A percentile compares a stretch with the other conserved stretches of the same genome.
These are phyloP conservation scores for Torulaspora pretoriensis DNA, from an alignment of 1,139 yeast genomes.

Conservation along the genomic window DNA sequence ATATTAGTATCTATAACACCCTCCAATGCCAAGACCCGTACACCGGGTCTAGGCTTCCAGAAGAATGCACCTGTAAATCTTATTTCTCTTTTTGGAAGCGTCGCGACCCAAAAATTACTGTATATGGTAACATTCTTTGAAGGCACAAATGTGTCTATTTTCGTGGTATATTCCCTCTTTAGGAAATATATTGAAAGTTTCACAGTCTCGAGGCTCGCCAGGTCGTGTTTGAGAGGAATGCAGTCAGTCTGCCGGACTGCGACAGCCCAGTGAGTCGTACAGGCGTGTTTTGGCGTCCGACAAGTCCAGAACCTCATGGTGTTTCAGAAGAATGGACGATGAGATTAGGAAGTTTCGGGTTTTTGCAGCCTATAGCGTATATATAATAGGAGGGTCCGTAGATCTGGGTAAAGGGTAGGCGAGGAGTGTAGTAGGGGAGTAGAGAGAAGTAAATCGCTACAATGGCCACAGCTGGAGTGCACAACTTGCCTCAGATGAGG, in stretches of 20 bases:
- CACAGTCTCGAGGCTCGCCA: neutral
- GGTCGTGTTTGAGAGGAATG: neutral
- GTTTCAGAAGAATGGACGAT: neutral
- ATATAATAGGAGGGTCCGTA: neutral
- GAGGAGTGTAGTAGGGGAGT: neutral
- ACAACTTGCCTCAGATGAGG: constrained; percentile 34
- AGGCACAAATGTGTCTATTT: constrained; percentile 1
- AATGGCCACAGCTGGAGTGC: constrained; percentile 11
- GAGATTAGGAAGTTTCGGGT: neutral
- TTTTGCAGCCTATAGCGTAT: neutral
- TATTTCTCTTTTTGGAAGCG: neutral
- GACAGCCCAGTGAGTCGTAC: neutral
- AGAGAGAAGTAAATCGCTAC: neutral
- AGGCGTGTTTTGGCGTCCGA: neutral
- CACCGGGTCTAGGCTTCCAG: neutral
- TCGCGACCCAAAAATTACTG: neutral
- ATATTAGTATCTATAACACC: no score
- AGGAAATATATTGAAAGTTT: constrained; percentile 2
- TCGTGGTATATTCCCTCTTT: constrained; percentile 1
- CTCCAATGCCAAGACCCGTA: no score
- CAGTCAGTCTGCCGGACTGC: neutral
- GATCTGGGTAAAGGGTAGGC: neutral
- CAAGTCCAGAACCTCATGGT: constrained; percentile 3
- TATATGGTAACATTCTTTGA: neutral
- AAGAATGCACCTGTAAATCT: neutral